These are phyloP conservation scores for Barnettozyma populi DNA, from an alignment of 805 yeast species.

Conservation along the genomic window DNA sequence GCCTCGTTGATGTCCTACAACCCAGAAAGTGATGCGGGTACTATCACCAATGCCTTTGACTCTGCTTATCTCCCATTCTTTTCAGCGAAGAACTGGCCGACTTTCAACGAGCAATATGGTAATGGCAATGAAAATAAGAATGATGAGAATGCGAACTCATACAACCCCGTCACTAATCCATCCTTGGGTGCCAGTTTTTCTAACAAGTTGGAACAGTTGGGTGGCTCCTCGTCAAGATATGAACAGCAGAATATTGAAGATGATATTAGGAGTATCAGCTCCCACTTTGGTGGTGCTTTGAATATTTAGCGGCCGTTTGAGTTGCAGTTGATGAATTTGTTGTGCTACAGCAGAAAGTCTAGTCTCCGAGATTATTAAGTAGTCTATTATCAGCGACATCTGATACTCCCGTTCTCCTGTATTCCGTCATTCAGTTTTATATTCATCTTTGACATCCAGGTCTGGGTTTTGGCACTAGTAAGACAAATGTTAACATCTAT, in stretches of 20 bases:
- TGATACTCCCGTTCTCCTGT: too few species aligned
- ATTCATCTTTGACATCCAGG: too few species aligned
- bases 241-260: constrained; percentile 17
- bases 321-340: background rate
- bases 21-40: constrained; percentile 22
- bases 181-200: constrained; percentile 32
- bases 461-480: too few species aligned
- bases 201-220: constrained; percentile 27
- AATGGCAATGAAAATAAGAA: constrained; percentile 1
- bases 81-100: constrained; percentile 21
- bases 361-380: too few species aligned
- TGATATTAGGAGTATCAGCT: constrained; percentile 15
- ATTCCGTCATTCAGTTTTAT: too few species aligned
- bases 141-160: constrained; percentile 11
- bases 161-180: constrained; percentile 14
- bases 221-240: constrained; percentile 21
- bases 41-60: constrained; percentile 6
- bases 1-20: constrained; percentile 35
- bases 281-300: constrained; percentile 10
- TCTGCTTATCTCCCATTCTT: constrained; percentile 17
- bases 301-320: background rate
- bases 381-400: background rate
- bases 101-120: constrained; percentile 19
- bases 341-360: background rate
- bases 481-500: too few species aligned